These are phyloP conservation scores for Cyclanthera cordifolia DNA, from an alignment of 306 rosid genomes.

Conservation along the genomic window DNA sequence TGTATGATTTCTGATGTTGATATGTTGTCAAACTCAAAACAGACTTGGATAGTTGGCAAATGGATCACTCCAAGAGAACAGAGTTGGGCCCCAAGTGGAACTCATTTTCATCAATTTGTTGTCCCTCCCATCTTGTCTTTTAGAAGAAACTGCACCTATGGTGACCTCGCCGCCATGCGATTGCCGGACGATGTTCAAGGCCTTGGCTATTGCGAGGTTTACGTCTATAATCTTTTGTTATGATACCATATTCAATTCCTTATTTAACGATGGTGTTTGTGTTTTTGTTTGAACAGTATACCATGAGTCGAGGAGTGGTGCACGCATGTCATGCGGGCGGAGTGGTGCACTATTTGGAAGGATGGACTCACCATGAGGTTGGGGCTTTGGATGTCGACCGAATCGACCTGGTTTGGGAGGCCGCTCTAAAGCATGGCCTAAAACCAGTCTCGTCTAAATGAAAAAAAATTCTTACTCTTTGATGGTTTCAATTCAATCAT, in stretches of 20 bases:
- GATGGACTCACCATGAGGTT: constrained; percentile 91
- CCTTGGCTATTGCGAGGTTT: constrained; percentile 80
- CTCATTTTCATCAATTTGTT: constrained; percentile 94
- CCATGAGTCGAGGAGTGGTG: constrained; percentile 92
- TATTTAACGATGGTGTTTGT: neutral
- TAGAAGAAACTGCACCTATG: constrained; percentile 87
- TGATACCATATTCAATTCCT: neutral
- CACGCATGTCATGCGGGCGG: constrained; percentile 99
- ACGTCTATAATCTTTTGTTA: neutral
- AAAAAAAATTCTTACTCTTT: neutral
- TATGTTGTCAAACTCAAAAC: neutral
- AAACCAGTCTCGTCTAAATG: constrained; percentile 47
- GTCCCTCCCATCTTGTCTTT: constrained; percentile 78
- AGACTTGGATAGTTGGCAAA: constrained; percentile 97
- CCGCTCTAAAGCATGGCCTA: constrained; percentile 77
- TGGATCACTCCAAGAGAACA: constrained; percentile 92
- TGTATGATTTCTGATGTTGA: neutral
- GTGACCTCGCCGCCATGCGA: constrained; percentile 93
- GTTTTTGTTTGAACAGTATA: constrained; percentile 35
- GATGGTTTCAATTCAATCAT: neutral
- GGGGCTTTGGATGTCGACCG: constrained; percentile 78
- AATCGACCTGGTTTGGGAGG: constrained; percentile 86
- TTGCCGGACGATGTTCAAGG: constrained; percentile 74
- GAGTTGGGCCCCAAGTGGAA: constrained; percentile 79
- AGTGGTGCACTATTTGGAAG: constrained; percentile 75